phyloP scores from a whole-genome alignment of 2,329 filamentous ascomycete species.

The Fusarium ramigenum region DNA sequence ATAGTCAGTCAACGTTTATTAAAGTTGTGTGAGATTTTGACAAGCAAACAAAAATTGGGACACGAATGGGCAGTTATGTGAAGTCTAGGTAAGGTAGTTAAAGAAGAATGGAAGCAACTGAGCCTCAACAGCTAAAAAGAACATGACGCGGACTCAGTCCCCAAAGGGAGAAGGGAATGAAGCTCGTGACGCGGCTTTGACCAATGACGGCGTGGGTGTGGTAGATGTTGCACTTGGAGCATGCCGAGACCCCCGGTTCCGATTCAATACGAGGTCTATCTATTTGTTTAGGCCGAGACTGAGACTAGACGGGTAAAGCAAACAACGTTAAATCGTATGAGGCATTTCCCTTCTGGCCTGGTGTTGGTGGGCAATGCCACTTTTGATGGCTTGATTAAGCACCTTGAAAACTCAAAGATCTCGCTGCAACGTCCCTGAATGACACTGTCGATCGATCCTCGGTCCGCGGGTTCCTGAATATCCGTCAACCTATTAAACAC shows the following conservation, averaged over 20 bases:
- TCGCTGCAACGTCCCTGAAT: slow-evolving; percentile 10
- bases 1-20: background rate
- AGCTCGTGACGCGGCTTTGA: slow-evolving; percentile 35
- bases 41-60: background rate
- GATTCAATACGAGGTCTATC: slow-evolving; percentile 26
- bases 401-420: slow-evolving; percentile 12
- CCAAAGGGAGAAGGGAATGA: slow-evolving; percentile 19
- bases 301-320: slow-evolving; percentile 3
- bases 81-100: background rate
- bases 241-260: slow-evolving; percentile 30
- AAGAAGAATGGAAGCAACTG: slow-evolving; percentile 8
- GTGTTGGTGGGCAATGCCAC: background rate
- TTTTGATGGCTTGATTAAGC: slow-evolving; percentile 6
- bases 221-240: slow-evolving; percentile 29
- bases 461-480: slow-evolving; percentile 7
- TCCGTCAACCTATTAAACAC: background rate
- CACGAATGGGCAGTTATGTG: too few relatives aligned
- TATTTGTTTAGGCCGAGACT: background rate
- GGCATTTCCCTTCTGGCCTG: slow-evolving; percentile 5
- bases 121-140: slow-evolving; percentile 2
- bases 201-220: slow-evolving; percentile 27
- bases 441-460: slow-evolving; percentile 16
- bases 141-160: slow-evolving; percentile 35
- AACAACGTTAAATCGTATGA: slow-evolving; percentile 6
- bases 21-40: background rate